Conservation (phyloP, 805 yeast genomes). For the Debaryomyces prosopidis region DNA sequence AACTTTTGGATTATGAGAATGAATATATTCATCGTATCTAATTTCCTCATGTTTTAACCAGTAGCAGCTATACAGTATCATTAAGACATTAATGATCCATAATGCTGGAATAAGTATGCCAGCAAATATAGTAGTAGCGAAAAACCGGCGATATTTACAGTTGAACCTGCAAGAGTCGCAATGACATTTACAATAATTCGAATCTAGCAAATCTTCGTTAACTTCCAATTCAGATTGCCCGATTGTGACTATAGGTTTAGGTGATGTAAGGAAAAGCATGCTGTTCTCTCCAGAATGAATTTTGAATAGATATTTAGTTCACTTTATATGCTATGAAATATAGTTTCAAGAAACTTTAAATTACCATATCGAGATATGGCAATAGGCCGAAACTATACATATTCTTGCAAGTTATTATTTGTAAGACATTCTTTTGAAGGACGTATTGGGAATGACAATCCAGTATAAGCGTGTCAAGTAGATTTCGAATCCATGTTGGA, state of each 20-base stretch:
- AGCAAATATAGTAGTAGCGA: conserved; percentile 8
- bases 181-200: conserved; percentile 3
- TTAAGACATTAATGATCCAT: conserved; percentile 16
- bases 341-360: background rate
- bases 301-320: no score
- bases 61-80: conserved; percentile 7
- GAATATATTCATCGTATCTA: background rate
- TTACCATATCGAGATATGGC: conserved; percentile 1
- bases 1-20: background rate
- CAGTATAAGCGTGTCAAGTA: no score
- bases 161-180: conserved; percentile 6
- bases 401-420: no score
- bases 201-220: background rate
- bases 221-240: conserved; percentile 1
- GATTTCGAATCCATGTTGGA: no score
- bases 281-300: background rate
- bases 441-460: no score
- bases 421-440: no score
- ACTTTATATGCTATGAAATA: background rate
- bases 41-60: conserved; percentile 1
- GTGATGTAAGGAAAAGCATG: background rate
- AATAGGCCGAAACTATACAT: background rate
- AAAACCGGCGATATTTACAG: background rate
- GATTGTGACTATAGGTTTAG: background rate
- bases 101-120: conserved; percentile 19